These are phyloP conservation scores for Pythium grandisporangium DNA, from an alignment of 352 stramenopile genomes.

Conservation along the genomic window DNA sequence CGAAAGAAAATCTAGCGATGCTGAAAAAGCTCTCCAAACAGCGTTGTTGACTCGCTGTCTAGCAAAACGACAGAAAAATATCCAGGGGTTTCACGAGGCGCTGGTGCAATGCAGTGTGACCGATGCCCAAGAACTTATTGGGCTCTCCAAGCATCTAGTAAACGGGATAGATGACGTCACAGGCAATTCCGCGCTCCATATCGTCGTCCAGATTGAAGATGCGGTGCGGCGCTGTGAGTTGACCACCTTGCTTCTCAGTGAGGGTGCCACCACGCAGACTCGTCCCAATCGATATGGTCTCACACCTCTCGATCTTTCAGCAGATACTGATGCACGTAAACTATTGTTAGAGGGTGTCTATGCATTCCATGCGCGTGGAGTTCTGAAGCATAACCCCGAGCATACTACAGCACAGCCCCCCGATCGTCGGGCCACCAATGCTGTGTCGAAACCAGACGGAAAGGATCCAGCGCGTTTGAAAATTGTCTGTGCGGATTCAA, in stretches of 20 bases:
- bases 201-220: slow-evolving; percentile 44
- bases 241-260: slow-evolving; percentile 34
- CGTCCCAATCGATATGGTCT: slow-evolving; percentile 43
- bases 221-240: slow-evolving; percentile 32
- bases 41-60: no score
- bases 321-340: slow-evolving; percentile 13
- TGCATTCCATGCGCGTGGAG: slow-evolving; percentile 19
- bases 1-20: no score
- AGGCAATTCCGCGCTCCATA: slow-evolving; percentile 51
- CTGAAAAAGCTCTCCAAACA: no score
- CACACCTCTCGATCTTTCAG: slow-evolving; percentile 31
- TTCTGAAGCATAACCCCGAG: slow-evolving; percentile 4
- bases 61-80: slow-evolving; percentile 6
- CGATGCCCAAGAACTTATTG: slow-evolving; percentile 42
- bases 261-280: slow-evolving; percentile 34
- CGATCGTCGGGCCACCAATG: no score
- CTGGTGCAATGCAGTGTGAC: slow-evolving; percentile 35
- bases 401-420: no score
- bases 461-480: no score
- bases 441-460: no score
- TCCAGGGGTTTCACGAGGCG: slow-evolving; percentile 34
- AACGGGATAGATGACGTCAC: slow-evolving; percentile 38
- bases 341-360: slow-evolving; percentile 45
- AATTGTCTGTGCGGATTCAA: no score
- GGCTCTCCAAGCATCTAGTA: slow-evolving; percentile 36